These are phyloP conservation scores for Aspergillus affinis DNA, from an alignment of 495 filamentous ascomycete species.

Conservation along the genomic window DNA sequence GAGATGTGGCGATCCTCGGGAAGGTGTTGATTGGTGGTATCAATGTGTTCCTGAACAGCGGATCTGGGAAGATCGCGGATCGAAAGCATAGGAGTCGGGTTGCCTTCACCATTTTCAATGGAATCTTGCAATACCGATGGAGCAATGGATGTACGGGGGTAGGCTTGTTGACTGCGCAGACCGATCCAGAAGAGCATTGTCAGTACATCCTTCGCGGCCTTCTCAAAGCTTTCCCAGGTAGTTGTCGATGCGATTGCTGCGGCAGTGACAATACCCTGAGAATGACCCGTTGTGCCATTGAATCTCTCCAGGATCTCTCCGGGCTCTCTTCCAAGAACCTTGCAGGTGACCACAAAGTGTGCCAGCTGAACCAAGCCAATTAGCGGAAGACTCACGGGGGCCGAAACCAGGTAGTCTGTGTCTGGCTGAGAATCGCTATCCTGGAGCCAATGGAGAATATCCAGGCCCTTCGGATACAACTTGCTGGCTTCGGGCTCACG, in stretches of 20 bases:
- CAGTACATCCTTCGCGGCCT: conserved; percentile 72
- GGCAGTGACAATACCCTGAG: conserved; percentile 91
- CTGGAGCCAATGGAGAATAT: conserved; percentile 90
- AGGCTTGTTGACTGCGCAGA: conserved; percentile 95
- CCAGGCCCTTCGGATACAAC: conserved; percentile 91
- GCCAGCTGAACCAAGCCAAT: conserved; percentile 94
- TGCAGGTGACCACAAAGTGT: conserved; percentile 91
- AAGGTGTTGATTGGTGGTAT: conserved; percentile 93
- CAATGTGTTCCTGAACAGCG: conserved; percentile 89
- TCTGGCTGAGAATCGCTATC: conserved; percentile 86
- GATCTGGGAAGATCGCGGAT: conserved; percentile 85
- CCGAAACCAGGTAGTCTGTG: conserved; percentile 92
- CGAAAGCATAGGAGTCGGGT: conserved; percentile 94
- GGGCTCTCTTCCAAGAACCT: conserved; percentile 80
- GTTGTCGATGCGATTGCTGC: conserved; percentile 86
- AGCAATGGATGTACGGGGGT: conserved; percentile 90
- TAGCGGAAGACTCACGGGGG: conserved; percentile 93
- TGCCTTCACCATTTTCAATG: conserved; percentile 87
- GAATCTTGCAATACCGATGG: conserved; percentile 92
- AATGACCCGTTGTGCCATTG: conserved; percentile 90
- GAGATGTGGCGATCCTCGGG: conserved; percentile 88
- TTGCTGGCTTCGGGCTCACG: conserved; percentile 86
- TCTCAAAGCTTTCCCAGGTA: conserved; percentile 85
- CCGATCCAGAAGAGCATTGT: conserved; percentile 99
- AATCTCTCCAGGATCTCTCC: conserved; percentile 80